Conservation (phyloP, 2,329 filamentous ascomycete genomes). For the Hysterium pulicare region DNA sequence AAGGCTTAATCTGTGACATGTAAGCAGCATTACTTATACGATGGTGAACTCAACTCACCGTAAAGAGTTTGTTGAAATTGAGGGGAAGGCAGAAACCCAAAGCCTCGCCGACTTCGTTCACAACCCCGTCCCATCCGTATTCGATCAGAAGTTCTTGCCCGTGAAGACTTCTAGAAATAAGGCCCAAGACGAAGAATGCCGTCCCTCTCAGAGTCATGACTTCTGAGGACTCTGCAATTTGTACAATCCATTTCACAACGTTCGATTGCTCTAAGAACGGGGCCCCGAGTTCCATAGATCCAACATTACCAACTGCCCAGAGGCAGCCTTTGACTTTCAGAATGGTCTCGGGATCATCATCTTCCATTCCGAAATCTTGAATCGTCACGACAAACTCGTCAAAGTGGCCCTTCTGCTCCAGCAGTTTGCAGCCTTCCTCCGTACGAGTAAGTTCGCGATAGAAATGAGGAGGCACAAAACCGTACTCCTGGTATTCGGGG, state of each 20-base stretch:
- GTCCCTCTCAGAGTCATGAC: constrained; percentile 93
- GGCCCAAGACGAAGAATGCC: constrained; percentile 89
- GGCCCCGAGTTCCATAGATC: constrained; percentile 94
- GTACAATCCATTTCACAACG: constrained; percentile 80
- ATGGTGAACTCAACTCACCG: constrained; percentile 42
- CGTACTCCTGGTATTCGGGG: constrained; percentile 48
- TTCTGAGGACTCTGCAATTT: constrained; percentile 81
- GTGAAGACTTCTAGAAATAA: constrained; percentile 88
- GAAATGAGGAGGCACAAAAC: constrained; percentile 87
- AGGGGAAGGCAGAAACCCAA: constrained; percentile 84
- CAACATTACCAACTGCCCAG: constrained; percentile 97
- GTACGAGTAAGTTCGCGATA: constrained; percentile 94
- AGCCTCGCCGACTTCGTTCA: constrained; percentile 76
- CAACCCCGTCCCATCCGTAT: constrained; percentile 88
- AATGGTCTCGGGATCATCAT: constrained; percentile 78
- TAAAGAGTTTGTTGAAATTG: constrained; percentile 74
- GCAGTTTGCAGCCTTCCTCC: constrained; percentile 81
- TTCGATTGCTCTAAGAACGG: constrained; percentile 89
- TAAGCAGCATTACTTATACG: constrained; percentile 10
- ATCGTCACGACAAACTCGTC: constrained; percentile 89
- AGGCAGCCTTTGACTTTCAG: constrained; percentile 94
- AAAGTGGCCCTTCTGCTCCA: constrained; percentile 93
- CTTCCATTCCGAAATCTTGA: constrained; percentile 78
- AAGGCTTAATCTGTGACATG: constrained; percentile 35
- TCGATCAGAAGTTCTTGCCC: constrained; percentile 88